Base-by-base conservation (phyloP, 306 rosid genomes). In the Canavalia gladiata region DNA sequence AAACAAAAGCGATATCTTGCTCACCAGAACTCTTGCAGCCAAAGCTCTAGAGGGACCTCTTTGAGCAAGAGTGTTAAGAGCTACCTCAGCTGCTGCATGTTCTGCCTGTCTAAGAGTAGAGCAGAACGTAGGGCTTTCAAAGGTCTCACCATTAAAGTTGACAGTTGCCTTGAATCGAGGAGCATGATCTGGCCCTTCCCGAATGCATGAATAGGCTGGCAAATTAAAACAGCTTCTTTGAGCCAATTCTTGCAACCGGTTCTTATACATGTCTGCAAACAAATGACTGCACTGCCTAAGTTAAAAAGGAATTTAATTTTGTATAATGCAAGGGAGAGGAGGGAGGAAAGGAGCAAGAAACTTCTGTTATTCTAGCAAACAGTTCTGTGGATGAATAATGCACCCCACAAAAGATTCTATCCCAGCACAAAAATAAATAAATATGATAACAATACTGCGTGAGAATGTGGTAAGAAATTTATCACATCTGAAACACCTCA, bases 111-210 rank as follows among this genome's bases (percentile, higher is more conserved):
- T 86, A 55, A 93, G 92, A 45, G 98, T 93, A 35, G 90, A 85
- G 79, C 91, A 90, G 80, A 93, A 93, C 8, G 87, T 71, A 59
- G 97, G 98, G 81, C 98, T 93, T 72, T 91, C 98, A 79, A 90
- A 93, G 72, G 91, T 78, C 47, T 93, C 94, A 51, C 98, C 98
- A 55, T 86, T 91, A 60, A 93, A 90, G 82, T 86, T 91, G 54
- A 93, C 98, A 43, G 93, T 93, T n/a, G 92, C 93, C 87, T 93
- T 91, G 84, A 93, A 93, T 57, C 93, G 91, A 86, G 98, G 97
- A 68, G 91, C 94, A 41, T 93, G 98, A 84, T 93, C 97, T 18
- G 98, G 97, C 54, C 98, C 98, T 84, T 93, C 98, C 1, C 98
- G 89, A 52, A 93, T 91, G 85, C 94, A 93, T 63, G 98, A 86